These are phyloP conservation scores for Mycena haematopus DNA, from an alignment of 768 basidiomycete species.

Conservation along the genomic window DNA sequence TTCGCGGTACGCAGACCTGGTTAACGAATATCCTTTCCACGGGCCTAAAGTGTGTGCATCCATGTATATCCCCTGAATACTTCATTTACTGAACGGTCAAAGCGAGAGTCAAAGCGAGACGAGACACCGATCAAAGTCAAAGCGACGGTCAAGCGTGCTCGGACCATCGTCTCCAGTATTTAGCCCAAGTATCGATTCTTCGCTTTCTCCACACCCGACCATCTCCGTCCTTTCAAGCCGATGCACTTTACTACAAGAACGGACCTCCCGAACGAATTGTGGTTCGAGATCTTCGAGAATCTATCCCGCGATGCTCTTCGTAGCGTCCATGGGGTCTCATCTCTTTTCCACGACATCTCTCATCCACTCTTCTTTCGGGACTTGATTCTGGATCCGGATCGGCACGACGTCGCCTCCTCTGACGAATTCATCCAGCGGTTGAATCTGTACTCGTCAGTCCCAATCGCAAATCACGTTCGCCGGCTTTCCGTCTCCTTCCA, in stretches of 20 bases:
- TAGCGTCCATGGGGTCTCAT: constrained; percentile 7
- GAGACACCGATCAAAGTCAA: neutral
- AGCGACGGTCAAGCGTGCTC: neutral
- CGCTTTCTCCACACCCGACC: too few species aligned
- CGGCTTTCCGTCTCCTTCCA: constrained; percentile 18
- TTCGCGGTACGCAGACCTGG: too few species aligned
- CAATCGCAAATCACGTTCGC: constrained; percentile 10
- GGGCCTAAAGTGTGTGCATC: too few species aligned
- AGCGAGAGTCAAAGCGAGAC: neutral
- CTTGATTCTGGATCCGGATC: constrained; percentile 17
- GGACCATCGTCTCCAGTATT: too few species aligned
- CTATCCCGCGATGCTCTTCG: neutral
- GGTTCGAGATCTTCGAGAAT: constrained; percentile 15
- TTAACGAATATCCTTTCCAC: too few species aligned
- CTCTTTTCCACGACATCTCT: constrained; percentile 16
- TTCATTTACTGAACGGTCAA: neutral
- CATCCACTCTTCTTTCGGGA: constrained; percentile 18
- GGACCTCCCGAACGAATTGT: constrained; percentile 23
- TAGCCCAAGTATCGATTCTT: too few species aligned
- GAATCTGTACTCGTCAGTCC: constrained; percentile 5
- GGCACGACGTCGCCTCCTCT: neutral
- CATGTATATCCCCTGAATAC: too few species aligned
- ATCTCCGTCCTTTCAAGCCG: too few species aligned
- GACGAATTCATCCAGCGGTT: constrained; percentile 8
- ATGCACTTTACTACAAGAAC: neutral